Percentiles rank a stretch among this genome's conserved stretches.
Evolutionary conservation across 257 asterid species (phyloP).

Genomic region (Handroanthus guayacan): DNA sequence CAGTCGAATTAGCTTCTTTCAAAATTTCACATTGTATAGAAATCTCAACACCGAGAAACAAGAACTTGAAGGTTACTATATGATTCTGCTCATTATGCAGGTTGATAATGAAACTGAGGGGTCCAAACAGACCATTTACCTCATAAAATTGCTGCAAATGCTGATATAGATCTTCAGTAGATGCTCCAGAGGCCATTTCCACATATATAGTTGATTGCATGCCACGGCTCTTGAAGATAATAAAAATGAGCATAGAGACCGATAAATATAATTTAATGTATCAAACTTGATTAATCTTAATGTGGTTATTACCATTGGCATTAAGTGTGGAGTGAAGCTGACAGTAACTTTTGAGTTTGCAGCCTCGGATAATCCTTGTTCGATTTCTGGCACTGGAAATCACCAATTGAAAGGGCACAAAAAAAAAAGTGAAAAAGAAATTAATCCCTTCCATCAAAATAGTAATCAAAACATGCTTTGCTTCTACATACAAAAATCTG

Average conservation of each 20-base stretch:
- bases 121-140: constrained; percentile 46
- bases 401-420: not conserved
- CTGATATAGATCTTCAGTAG: constrained; percentile 72
- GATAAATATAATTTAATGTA: not conserved
- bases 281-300: constrained; percentile 14
- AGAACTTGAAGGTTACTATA: not conserved
- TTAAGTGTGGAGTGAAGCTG: constrained; percentile 96
- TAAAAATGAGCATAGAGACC: constrained; percentile 5
- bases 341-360: constrained; percentile 81
- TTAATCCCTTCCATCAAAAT: not conserved
- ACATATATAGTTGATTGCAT: constrained; percentile 97
- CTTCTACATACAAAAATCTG: too few relatives aligned
- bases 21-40: too few relatives aligned
- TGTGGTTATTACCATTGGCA: constrained; percentile 83
- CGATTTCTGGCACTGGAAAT: constrained; percentile 92
- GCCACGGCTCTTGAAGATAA: constrained; percentile 79
- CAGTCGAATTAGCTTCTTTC: not conserved
- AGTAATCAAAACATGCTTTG: not conserved
- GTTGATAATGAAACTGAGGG: not conserved
- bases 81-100: not conserved
- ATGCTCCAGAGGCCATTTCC: constrained; percentile 80
- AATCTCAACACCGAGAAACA: not conserved
- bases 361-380: constrained; percentile 93
- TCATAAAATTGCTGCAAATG: constrained; percentile 65
- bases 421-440: not conserved